A percentile compares a stretch with the other conserved stretches of the same genome.
Conservation (phyloP, 2,329 filamentous ascomycete genomes). For the Neonectria hederae region DNA sequence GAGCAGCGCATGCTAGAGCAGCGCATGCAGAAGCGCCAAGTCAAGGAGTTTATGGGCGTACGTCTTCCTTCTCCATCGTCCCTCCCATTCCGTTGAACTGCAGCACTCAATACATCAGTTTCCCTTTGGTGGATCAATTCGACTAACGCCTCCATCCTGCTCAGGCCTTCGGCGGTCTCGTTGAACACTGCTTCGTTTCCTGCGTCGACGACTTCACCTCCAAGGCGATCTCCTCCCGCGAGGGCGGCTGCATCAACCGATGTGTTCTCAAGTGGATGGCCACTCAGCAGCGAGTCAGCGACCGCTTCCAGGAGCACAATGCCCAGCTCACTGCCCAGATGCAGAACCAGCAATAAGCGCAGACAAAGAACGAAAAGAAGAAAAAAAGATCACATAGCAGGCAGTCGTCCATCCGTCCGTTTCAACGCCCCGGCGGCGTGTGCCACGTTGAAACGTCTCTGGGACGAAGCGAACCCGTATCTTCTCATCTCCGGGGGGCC, state of each 20-base stretch:
- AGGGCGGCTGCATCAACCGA: constrained; percentile 90
- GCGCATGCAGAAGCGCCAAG: constrained; percentile 97
- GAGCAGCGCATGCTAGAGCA: constrained; percentile 94
- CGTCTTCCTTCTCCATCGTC: constrained; percentile 49
- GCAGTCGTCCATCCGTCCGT: neutral
- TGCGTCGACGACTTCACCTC: constrained; percentile 99
- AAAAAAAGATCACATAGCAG: neutral
- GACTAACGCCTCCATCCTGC: neutral
- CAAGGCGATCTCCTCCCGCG: constrained; percentile 88
- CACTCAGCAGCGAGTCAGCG: constrained; percentile 86
- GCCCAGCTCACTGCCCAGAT: constrained; percentile 66
- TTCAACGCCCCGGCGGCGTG: neutral
- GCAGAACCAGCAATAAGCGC: constrained; percentile 55
- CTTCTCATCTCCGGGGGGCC: neutral
- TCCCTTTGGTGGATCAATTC: neutral
- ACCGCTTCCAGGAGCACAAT: constrained; percentile 83
- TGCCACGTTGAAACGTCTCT: neutral
- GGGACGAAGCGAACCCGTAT: neutral
- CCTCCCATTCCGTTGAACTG: neutral
- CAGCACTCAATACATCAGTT: neutral
- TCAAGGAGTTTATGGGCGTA: constrained; percentile 99
- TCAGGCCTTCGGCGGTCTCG: constrained; percentile 54
- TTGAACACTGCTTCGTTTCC: constrained; percentile 92
- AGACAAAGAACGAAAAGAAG: neutral
- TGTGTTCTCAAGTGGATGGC: constrained; percentile 98